Conservation (phyloP, 371 early-diverging fungal species). For the Saksenaea vasiformis region DNA sequence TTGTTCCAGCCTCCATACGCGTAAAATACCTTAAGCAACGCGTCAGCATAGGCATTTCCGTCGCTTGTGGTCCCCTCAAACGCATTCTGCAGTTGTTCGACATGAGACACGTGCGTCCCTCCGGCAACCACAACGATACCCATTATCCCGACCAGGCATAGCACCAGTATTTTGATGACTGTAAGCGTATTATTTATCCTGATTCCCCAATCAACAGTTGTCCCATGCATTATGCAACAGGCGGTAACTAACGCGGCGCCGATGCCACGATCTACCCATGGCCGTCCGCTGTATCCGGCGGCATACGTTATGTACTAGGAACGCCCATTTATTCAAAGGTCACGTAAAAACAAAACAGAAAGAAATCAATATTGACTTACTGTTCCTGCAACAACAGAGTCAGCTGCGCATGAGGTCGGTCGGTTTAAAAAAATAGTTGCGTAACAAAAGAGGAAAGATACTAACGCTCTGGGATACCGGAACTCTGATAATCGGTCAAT, state of each 20-base stretch:
- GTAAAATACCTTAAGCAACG: constrained; percentile 27
- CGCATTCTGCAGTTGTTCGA: constrained; percentile 5
- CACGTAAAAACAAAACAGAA: not conserved
- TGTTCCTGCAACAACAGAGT: constrained; percentile 14
- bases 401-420: constrained; percentile 15
- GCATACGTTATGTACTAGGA: not conserved
- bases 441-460: constrained; percentile 17
- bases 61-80: constrained; percentile 17
- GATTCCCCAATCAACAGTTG: constrained; percentile 13
- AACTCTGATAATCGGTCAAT: not conserved
- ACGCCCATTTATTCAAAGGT: too few species aligned
- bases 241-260: constrained; percentile 15
- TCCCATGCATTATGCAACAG: constrained; percentile 13
- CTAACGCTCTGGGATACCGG: constrained; percentile 13
- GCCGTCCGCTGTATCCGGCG: not conserved
- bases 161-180: constrained; percentile 15
- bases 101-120: constrained; percentile 6
- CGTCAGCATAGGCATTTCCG: constrained; percentile 23
- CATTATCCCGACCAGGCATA: constrained; percentile 14
- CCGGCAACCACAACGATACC: constrained; percentile 22
- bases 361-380: not conserved
- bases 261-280: constrained; percentile 17
- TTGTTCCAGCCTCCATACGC: constrained; percentile 36
- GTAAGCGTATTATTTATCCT: constrained; percentile 14
- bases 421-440: constrained; percentile 12